These are phyloP conservation scores for Podospora fimiseda DNA, from an alignment of 495 filamentous ascomycete species.

Conservation along the genomic window DNA sequence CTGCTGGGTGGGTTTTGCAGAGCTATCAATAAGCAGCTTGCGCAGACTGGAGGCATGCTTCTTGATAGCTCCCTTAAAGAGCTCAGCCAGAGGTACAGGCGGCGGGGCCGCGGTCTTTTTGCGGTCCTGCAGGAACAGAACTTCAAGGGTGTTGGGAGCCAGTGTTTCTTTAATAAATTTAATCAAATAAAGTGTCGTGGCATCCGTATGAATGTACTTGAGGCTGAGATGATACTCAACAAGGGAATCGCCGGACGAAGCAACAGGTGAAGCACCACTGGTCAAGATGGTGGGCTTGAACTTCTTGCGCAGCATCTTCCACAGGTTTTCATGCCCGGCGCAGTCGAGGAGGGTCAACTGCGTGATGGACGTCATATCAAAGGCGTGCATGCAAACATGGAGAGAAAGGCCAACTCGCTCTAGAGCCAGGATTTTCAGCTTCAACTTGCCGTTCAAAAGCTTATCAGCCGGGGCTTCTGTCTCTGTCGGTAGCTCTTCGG, in stretches of 20 bases:
- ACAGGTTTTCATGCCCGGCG: conserved; percentile 69
- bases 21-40: conserved; percentile 74
- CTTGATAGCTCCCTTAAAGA: conserved; percentile 68
- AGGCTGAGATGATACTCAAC: conserved; percentile 65
- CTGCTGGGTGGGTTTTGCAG: conserved; percentile 33
- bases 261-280: conserved; percentile 16
- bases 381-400: conserved; percentile 57
- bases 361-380: conserved; percentile 77
- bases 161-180: conserved; percentile 79
- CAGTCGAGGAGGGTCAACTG: conserved; percentile 79
- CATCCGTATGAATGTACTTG: conserved; percentile 77
- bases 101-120: conserved; percentile 43
- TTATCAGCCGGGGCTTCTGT: conserved; percentile 10
- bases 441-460: conserved; percentile 49
- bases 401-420: conserved; percentile 75
- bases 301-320: conserved; percentile 67
- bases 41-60: conserved; percentile 67
- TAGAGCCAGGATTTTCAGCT: conserved; percentile 69
- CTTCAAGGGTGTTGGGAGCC: conserved; percentile 78
- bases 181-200: conserved; percentile 70
- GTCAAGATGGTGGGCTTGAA: conserved; percentile 53
- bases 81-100: conserved; percentile 60
- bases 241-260: conserved; percentile 12
- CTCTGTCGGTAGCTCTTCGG: neutral
- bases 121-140: conserved; percentile 76